Conservation (phyloP, 2,329 filamentous ascomycete genomes). For the Hypoxylon sp. region DNA sequence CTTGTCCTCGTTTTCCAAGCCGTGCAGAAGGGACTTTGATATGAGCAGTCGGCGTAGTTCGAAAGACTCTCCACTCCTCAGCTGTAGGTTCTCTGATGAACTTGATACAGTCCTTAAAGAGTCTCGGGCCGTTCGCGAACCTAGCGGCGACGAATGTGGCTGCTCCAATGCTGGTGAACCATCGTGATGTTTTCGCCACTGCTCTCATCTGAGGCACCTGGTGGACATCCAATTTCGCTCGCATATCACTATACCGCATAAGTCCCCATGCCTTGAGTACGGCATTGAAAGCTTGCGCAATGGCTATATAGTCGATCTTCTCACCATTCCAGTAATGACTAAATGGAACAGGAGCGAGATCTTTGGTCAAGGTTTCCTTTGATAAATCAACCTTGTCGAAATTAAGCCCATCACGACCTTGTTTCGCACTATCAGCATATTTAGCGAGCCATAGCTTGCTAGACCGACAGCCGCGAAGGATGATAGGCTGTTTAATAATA, state of each 20-base stretch:
- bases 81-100: slow-evolving; percentile 69
- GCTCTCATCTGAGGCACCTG: slow-evolving; percentile 73
- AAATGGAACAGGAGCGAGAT: slow-evolving; percentile 71
- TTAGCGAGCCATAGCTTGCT: slow-evolving; percentile 73
- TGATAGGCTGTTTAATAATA: slow-evolving; percentile 72
- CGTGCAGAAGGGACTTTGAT: slow-evolving; percentile 53
- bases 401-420: slow-evolving; percentile 56
- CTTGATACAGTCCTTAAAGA: slow-evolving; percentile 75
- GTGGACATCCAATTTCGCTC: slow-evolving; percentile 71
- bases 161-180: slow-evolving; percentile 69
- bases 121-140: slow-evolving; percentile 62
- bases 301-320: slow-evolving; percentile 70
- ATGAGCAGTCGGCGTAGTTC: slow-evolving; percentile 64
- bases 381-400: slow-evolving; percentile 59
- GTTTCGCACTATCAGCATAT: slow-evolving; percentile 63
- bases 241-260: slow-evolving; percentile 71
- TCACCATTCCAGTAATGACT: slow-evolving; percentile 69
- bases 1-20: slow-evolving; percentile 51
- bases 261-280: slow-evolving; percentile 71
- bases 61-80: slow-evolving; percentile 70
- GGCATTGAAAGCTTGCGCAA: slow-evolving; percentile 71
- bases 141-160: slow-evolving; percentile 71
- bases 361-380: slow-evolving; percentile 58
- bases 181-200: slow-evolving; percentile 71
- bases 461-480: slow-evolving; percentile 72